Base-by-base conservation (phyloP, 306 rosid species). In the Dryas octopetala region DNA sequence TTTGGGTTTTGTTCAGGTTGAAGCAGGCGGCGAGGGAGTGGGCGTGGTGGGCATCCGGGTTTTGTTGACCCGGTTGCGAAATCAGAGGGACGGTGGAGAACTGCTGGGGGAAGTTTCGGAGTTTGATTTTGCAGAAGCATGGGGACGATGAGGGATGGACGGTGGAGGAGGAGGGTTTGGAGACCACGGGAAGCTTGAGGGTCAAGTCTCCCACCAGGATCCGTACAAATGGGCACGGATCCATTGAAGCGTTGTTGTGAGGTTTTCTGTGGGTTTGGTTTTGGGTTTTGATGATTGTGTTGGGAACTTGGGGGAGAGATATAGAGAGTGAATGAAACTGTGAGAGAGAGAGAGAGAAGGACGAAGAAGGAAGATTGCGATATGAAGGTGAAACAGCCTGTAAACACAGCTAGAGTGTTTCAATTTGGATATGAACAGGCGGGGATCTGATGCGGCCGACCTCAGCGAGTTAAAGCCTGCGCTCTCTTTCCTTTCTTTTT, bases 161-260 rank as follows among this genome's bases (percentile, higher is more conserved):
- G 63, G 84, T 86, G 68, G 96, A 82, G 82, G 68, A 79, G 0
- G 93, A 87, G 0, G 92, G 85, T 16, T 60, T 85, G 0, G 96
- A 79, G 9, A 83, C 77, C 1, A 83, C 74, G 40, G 88, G 88
- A 4, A 83, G 82, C 65, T 89, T 90, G 16, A 93, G 62, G 59
- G 91, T 88, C 10, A 93, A 69, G 89, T 90, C 90, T 28, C 94
- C 91, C 72, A 93, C 71, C 17, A 90, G 88, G 78, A 93, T 70
- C 88, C 98, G 96, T 65, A 87, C 78, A 54, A 86, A 93, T 2
- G 87, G 83, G 78, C 98, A 90, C 59, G 96, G 96, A 87, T 93
- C 96, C 98, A 92, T 89, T 5, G 61, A 7, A 3, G 23, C 32
- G 58, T 28, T 17, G 38, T 23, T 6, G 12, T 32, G 38, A 2